phyloP scores from a whole-genome alignment of 371 early-diverging fungal genomes.

The Mucor indicus region DNA sequence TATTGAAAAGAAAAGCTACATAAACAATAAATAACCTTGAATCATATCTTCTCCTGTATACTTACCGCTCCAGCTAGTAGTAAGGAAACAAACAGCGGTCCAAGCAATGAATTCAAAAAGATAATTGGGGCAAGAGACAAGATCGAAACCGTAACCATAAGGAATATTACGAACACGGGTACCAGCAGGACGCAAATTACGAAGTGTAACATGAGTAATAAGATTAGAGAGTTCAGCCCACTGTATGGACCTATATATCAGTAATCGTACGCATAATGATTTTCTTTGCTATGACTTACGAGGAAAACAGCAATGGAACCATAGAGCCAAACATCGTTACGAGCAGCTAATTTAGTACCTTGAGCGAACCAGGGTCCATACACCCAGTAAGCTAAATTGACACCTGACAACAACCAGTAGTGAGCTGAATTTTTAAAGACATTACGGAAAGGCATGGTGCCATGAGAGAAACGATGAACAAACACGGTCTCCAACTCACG shows the following conservation, averaged over 20 bases:
- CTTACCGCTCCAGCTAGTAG: conserved; percentile 72
- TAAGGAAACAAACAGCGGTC: conserved; percentile 73
- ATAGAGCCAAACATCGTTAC: conserved; percentile 55
- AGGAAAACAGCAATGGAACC: conserved; percentile 63
- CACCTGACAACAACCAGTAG: conserved; percentile 90
- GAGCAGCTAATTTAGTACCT: conserved; percentile 47
- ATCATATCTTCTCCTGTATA: background rate
- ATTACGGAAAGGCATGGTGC: conserved; percentile 92
- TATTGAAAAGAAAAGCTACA: conserved; percentile 72
- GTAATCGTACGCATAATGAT: no score
- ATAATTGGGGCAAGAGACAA: conserved; percentile 94
- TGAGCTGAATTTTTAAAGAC: conserved; percentile 95
- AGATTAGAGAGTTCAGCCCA: conserved; percentile 87
- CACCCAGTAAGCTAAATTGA: conserved; percentile 82
- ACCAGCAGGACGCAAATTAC: conserved; percentile 91
- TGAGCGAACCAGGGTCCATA: conserved; percentile 73
- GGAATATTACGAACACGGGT: conserved; percentile 88
- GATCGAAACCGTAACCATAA: conserved; percentile 89
- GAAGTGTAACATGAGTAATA: conserved; percentile 81
- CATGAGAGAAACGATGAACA: conserved; percentile 92
- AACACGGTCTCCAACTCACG: conserved; percentile 92
- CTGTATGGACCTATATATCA: conserved; percentile 13
- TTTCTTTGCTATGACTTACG: conserved; percentile 41
- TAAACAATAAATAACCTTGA: background rate
- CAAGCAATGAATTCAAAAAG: conserved; percentile 89